Conservation (phyloP, 192 early-diverging fungal genomes). For the Coemansia sp. region DNA sequence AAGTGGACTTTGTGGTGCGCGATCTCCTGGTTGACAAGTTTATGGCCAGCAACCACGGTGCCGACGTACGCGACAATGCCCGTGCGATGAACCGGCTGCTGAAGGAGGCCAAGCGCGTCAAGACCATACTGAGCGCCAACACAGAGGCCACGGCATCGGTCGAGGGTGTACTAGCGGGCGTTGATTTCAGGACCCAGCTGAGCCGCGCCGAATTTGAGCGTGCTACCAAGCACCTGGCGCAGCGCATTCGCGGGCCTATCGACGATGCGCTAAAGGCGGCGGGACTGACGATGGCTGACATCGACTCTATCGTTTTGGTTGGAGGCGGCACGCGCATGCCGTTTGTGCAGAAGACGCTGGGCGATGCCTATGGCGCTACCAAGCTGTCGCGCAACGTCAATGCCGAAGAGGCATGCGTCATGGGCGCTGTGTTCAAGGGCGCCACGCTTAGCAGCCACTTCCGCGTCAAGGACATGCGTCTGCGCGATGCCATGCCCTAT, state of each 20-base stretch:
- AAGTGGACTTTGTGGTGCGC: constrained; percentile 82
- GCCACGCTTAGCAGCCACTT: constrained; percentile 85
- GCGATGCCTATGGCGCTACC: constrained; percentile 67
- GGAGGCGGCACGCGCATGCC: constrained; percentile 92
- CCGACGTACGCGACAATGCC: constrained; percentile 60
- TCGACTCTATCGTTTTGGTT: constrained; percentile 88
- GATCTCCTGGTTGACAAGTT: constrained; percentile 78
- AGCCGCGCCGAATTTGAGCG: constrained; percentile 80
- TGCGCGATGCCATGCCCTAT: constrained; percentile 77
- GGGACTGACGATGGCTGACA: constrained; percentile 63
- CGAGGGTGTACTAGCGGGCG: constrained; percentile 82
- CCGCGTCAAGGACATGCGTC: constrained; percentile 75
- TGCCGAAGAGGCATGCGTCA: constrained; percentile 91
- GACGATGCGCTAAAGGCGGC: constrained; percentile 67
- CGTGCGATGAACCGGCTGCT: constrained; percentile 87
- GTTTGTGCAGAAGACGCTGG: constrained; percentile 71
- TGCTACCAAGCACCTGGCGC: constrained; percentile 60
- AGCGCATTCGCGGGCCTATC: constrained; percentile 72
- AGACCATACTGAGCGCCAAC: constrained; percentile 95
- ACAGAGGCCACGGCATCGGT: constrained; percentile 80
- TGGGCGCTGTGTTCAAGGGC: constrained; percentile 83
- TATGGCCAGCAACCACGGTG: constrained; percentile 54
- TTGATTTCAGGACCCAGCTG: constrained; percentile 77
- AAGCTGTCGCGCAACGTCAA: constrained; percentile 95
- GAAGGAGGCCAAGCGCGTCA: constrained; percentile 93